phyloP scores from a whole-genome alignment of 2,329 filamentous ascomycete genomes.

The Trichoderma brevicompactum region DNA sequence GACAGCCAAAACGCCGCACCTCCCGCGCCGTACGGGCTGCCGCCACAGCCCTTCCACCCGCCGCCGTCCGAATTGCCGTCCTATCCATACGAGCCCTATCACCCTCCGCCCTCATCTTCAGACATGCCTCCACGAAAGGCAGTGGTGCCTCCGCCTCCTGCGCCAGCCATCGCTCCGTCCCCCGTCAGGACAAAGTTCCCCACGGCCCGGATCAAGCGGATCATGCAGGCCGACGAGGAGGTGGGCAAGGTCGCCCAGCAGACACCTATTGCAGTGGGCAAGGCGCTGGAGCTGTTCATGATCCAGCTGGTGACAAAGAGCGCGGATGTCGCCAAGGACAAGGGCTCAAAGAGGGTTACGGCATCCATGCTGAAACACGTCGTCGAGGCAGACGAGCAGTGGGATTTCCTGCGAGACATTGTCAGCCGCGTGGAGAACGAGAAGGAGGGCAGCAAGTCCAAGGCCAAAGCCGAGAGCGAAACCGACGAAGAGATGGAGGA shows the following conservation, averaged over 20 bases:
- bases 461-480: slow-evolving; percentile 57
- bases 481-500: slow-evolving; percentile 55
- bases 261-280: slow-evolving; percentile 92
- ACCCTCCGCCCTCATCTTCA: slow-evolving; percentile 25
- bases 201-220: slow-evolving; percentile 95
- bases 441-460: slow-evolving; percentile 49
- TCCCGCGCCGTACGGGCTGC: slow-evolving; percentile 31
- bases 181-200: slow-evolving; percentile 94
- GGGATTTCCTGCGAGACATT: slow-evolving; percentile 92
- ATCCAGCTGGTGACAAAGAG: slow-evolving; percentile 89
- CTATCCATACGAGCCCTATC: slow-evolving; percentile 8
- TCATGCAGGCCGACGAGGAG: slow-evolving; percentile 99
- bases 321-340: slow-evolving; percentile 78
- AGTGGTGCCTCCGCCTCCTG: slow-evolving; percentile 41
- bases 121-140: slow-evolving; percentile 45
- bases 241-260: slow-evolving; percentile 98
- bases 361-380: slow-evolving; percentile 91
- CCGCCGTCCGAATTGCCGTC: slow-evolving; percentile 4
- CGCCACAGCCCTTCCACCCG: slow-evolving; percentile 29
- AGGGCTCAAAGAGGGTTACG: slow-evolving; percentile 86
- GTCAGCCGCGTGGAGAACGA: slow-evolving; percentile 77
- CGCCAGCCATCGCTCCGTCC: slow-evolving; percentile 60
- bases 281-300: slow-evolving; percentile 98
- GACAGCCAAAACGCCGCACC: slow-evolving; percentile 29
- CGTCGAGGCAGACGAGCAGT: slow-evolving; percentile 84